Evolutionary conservation across 495 filamentous ascomycete species (phyloP).

Genomic region (Trichoderma reesei): DNA sequence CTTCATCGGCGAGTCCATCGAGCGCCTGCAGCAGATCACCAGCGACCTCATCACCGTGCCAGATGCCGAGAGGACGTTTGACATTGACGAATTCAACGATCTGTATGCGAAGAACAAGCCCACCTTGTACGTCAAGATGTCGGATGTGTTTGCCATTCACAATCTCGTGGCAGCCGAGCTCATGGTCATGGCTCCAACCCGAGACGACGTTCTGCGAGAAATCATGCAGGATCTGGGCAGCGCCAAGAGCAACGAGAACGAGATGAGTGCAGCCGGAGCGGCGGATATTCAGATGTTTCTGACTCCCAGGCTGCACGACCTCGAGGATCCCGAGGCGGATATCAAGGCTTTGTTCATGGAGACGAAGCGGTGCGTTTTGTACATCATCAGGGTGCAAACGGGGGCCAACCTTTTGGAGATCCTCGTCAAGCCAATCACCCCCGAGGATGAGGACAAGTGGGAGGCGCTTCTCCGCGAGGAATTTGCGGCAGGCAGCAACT

Average conservation of each 20-base stretch:
- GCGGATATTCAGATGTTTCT: slow-evolving; percentile 88
- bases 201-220: slow-evolving; percentile 85
- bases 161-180: slow-evolving; percentile 75
- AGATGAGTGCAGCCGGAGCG: slow-evolving; percentile 76
- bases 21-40: slow-evolving; percentile 68
- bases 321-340: slow-evolving; percentile 87
- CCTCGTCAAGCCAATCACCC: slow-evolving; percentile 76
- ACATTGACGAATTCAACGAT: slow-evolving; percentile 98
- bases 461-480: slow-evolving; percentile 74
- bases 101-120: slow-evolving; percentile 92
- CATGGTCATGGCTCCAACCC: slow-evolving; percentile 58
- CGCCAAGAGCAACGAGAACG: slow-evolving; percentile 88
- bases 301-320: slow-evolving; percentile 80
- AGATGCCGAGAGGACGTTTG: slow-evolving; percentile 81
- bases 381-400: slow-evolving; percentile 93
- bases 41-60: slow-evolving; percentile 67
- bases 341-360: slow-evolving; percentile 92
- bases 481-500: slow-evolving; percentile 54
- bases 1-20: slow-evolving; percentile 78
- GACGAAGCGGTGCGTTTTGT: slow-evolving; percentile 93
- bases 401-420: slow-evolving; percentile 91
- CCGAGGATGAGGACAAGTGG: slow-evolving; percentile 88
- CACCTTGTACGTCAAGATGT: slow-evolving; percentile 96
- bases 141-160: slow-evolving; percentile 94
- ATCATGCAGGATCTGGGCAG: slow-evolving; percentile 87